Evolutionary conservation across 805 yeast species (phyloP).

Genomic region (Schwanniomyces polymorphus): DNA sequence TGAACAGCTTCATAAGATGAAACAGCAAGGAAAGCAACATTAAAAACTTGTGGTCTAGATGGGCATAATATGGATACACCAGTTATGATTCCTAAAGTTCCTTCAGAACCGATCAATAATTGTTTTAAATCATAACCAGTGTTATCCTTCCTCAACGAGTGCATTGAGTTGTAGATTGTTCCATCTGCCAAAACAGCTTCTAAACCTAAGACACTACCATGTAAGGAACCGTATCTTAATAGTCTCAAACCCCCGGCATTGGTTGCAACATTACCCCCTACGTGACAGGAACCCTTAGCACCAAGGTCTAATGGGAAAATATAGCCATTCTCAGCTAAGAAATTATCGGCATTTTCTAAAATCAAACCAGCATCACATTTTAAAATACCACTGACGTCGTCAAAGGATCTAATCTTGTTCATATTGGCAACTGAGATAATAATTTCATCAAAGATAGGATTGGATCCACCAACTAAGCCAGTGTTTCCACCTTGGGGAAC

Average conservation of each 20-base stretch:
- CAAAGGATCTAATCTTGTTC: constrained; percentile 82
- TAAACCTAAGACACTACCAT: constrained; percentile 86
- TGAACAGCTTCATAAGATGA: constrained; percentile 82
- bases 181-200: constrained; percentile 95
- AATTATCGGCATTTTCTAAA: constrained; percentile 80
- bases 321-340: constrained; percentile 75
- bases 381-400: constrained; percentile 76
- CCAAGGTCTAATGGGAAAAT: constrained; percentile 94
- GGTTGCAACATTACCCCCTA: constrained; percentile 93
- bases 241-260: constrained; percentile 95
- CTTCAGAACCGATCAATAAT: constrained; percentile 91
- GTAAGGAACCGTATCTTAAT: constrained; percentile 86
- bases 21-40: constrained; percentile 86
- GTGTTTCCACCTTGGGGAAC: constrained; percentile 99
- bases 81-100: constrained; percentile 87
- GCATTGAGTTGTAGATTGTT: constrained; percentile 72
- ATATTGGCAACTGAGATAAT: constrained; percentile 67
- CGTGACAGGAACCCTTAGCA: constrained; percentile 95
- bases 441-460: constrained; percentile 90
- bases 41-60: constrained; percentile 78
- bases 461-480: constrained; percentile 92
- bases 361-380: constrained; percentile 91
- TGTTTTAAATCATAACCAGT: constrained; percentile 95
- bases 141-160: constrained; percentile 88
- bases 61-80: constrained; percentile 91